A percentile compares a stretch with the other conserved stretches of the same genome.
These are phyloP conservation scores for Testicularia cyperi DNA, from an alignment of 1,284 basidiomycete species.

Conservation along the genomic window DNA sequence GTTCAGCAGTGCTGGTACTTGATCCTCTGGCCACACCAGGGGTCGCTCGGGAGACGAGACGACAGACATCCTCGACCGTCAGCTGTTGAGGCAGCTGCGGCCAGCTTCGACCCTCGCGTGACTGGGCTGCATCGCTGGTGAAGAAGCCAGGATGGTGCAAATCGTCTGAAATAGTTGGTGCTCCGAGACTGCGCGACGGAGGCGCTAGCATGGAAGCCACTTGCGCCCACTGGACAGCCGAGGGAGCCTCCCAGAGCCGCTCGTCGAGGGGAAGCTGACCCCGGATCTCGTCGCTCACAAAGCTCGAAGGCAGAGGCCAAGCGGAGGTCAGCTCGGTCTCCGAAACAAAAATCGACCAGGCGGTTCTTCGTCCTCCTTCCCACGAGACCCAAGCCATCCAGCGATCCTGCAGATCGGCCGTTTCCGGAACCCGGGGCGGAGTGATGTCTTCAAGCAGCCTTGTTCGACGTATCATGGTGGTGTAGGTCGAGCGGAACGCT, in stretches of 20 bases:
- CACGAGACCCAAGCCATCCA: conserved; percentile 12
- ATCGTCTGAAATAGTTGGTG: not conserved
- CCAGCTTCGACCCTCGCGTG: too few species aligned
- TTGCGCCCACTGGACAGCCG: conserved; percentile 11
- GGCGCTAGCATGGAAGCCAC: conserved; percentile 2
- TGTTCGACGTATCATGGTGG: conserved; percentile 13
- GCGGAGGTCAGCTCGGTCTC: conserved; percentile 12
- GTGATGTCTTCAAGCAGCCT: conserved; percentile 10
- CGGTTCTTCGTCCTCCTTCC: conserved; percentile 8
- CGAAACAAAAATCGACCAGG: conserved; percentile 10
- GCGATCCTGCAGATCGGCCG: conserved; percentile 5
- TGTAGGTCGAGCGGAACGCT: conserved; percentile 9
- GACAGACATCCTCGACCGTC: conserved; percentile 2
- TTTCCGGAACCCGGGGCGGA: conserved; percentile 4
- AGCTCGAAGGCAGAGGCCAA: conserved; percentile 10
- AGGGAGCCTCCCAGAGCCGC: conserved; percentile 9
- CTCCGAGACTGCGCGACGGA: not conserved
- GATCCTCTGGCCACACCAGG: not conserved
- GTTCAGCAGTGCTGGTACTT: conserved; percentile 3
- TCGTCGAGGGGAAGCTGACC: conserved; percentile 11
- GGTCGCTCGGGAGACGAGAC: not conserved
- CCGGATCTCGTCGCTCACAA: conserved; percentile 10
- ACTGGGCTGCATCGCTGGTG: too few species aligned
- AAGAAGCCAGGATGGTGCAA: conserved; percentile 4
- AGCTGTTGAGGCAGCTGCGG: too few species aligned